Percentiles rank a stretch among this genome's conserved stretches.
Conservation (phyloP, 1,139 yeast species). For the Yamadazyma friedrichii region DNA sequence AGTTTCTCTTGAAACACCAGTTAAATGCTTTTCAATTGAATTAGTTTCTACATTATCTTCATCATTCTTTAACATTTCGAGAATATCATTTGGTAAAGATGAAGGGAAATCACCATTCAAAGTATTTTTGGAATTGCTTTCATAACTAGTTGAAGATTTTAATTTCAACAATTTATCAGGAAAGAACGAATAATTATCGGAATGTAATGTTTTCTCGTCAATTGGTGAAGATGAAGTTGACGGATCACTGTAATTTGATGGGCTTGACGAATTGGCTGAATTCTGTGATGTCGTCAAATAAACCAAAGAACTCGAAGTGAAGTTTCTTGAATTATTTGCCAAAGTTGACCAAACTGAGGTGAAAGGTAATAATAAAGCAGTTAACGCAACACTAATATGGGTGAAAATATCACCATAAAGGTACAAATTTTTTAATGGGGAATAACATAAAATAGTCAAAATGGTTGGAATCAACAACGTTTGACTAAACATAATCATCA, state of each 20-base stretch:
- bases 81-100: slow-evolving; percentile 13
- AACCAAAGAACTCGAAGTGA: slow-evolving; percentile 10
- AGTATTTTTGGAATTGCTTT: slow-evolving; percentile 4
- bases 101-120: neutral
- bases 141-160: slow-evolving; percentile 6
- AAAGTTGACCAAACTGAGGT: slow-evolving; percentile 85
- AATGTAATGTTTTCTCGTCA: slow-evolving; percentile 15
- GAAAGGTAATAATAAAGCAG: slow-evolving; percentile 70
- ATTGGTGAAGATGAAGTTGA: slow-evolving; percentile 12
- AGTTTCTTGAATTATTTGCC: slow-evolving; percentile 38
- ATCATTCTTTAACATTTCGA: slow-evolving; percentile 13
- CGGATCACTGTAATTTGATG: neutral
- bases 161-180: slow-evolving; percentile 19
- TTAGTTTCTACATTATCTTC: slow-evolving; percentile 1
- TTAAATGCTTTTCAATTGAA: slow-evolving; percentile 5
- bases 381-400: slow-evolving; percentile 28
- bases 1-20: slow-evolving; percentile 8
- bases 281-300: slow-evolving; percentile 9
- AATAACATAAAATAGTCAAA: slow-evolving; percentile 55
- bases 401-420: slow-evolving; percentile 17
- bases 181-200: slow-evolving; percentile 17
- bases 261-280: slow-evolving; percentile 6
- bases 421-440: slow-evolving; percentile 8
- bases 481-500: slow-evolving; percentile 80
- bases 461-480: slow-evolving; percentile 77